Conservation (phyloP, 2,329 filamentous ascomycete genomes). For the Aspergillus ustus region DNA sequence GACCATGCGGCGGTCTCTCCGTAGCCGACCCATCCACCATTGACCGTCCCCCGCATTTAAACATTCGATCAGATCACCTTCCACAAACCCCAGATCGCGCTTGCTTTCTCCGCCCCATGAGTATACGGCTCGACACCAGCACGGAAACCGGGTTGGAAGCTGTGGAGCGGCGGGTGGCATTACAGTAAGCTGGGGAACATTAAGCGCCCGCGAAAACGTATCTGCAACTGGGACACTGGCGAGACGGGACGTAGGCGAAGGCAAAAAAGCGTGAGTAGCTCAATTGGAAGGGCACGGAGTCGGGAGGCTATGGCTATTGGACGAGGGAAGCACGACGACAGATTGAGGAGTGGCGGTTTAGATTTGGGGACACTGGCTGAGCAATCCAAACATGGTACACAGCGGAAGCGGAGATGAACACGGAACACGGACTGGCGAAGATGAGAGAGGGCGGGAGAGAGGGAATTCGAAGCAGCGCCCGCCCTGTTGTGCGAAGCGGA, state of each 20-base stretch:
- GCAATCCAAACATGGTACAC: constrained; percentile 21
- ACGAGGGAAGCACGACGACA: constrained; percentile 10
- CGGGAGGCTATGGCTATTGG: neutral
- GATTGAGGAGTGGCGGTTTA: constrained; percentile 9
- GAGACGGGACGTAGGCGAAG: neutral
- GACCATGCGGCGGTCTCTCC: constrained; percentile 85
- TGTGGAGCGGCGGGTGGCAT: constrained; percentile 54
- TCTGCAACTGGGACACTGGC: neutral
- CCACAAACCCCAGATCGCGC: constrained; percentile 92
- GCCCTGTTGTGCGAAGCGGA: constrained; percentile 5
- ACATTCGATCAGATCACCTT: constrained; percentile 97
- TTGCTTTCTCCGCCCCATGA: constrained; percentile 96
- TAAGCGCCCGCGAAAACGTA: constrained; percentile 8
- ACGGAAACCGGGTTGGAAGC: constrained; percentile 80
- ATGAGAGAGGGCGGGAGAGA: constrained; percentile 8
- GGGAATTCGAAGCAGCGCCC: constrained; percentile 12
- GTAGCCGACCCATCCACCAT: constrained; percentile 96
- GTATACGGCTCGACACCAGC: constrained; percentile 89
- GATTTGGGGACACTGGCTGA: constrained; percentile 12
- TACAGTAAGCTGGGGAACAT: constrained; percentile 16
- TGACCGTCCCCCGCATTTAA: constrained; percentile 96
- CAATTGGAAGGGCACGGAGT: constrained; percentile 11
- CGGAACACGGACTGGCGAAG: neutral
- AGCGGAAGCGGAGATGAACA: constrained; percentile 7
- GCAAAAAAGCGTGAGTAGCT: neutral